Conservation (phyloP, 768 basidiomycete genomes). For the Hysterangium stoloniferum region DNA sequence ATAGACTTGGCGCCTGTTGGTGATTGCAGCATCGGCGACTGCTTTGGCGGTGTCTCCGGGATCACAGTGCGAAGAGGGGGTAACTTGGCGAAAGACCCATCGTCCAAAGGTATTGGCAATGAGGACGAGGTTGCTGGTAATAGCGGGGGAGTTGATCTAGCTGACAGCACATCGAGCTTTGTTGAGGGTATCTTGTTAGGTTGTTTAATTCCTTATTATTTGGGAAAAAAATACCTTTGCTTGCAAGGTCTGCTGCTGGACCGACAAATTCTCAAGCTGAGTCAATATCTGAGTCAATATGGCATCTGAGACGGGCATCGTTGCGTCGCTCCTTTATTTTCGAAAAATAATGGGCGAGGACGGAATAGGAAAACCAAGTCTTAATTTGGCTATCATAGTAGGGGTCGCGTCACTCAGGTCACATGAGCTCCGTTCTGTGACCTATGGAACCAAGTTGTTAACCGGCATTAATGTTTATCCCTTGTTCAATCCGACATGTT, state of each 20-base stretch:
- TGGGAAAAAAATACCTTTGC: slow-evolving; percentile 50
- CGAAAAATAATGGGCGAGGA: too few relatives aligned
- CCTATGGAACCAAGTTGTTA: too few relatives aligned
- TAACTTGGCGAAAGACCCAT: slow-evolving; percentile 13
- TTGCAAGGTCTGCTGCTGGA: slow-evolving; percentile 70
- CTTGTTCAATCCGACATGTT: too few relatives aligned
- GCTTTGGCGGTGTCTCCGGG: not conserved
- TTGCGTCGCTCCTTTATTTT: too few relatives aligned
- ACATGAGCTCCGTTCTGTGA: too few relatives aligned
- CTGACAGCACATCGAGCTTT: slow-evolving; percentile 46
- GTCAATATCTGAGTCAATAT: slow-evolving; percentile 64
- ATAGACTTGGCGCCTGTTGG: not conserved
- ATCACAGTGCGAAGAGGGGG: slow-evolving; percentile 1
- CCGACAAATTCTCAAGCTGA: slow-evolving; percentile 62
- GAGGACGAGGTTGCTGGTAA: slow-evolving; percentile 27
- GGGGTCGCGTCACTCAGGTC: too few relatives aligned
- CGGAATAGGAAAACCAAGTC: too few relatives aligned
- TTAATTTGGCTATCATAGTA: too few relatives aligned
- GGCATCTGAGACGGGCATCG: slow-evolving; percentile 33
- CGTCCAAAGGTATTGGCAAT: slow-evolving; percentile 21
- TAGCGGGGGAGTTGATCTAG: slow-evolving; percentile 19
- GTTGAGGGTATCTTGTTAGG: not conserved
- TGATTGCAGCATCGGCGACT: slow-evolving; percentile 4
- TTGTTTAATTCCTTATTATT: not conserved
- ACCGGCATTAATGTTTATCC: too few relatives aligned